Evolutionary conservation across 148 eudicot genomes (phyloP), one percentile per base, ranked within the genome.

Genomic region (Camellia sinensis): DNA sequence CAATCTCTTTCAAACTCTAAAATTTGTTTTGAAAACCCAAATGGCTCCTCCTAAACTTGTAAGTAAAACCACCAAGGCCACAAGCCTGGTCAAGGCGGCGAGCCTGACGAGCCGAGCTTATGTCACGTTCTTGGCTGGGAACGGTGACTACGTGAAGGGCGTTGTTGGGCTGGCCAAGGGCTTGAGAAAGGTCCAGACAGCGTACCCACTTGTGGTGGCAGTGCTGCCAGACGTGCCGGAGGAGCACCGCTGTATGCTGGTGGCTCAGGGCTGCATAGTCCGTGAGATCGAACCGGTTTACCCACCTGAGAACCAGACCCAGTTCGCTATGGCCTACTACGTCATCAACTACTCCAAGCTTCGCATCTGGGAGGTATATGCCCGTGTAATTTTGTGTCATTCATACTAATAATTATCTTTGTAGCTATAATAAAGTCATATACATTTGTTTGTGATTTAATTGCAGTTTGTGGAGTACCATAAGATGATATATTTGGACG

Each of bases 331-430:
- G 94, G 86, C 98, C 43, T 93, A 93, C 44, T 93, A 91, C 76
- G 94, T 92, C 79, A 92, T 93, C 77, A 93, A 93, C 83, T 93
- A 93, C 82, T 93, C 98, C 78, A 93, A 93, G 76, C 95, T 93
- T 29, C 29, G 29, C 29, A 29, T 29, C 29, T 29, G 29, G 29
- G 29, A 29, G 95, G 95, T 92, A 60, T 54, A 2, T 2, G 10
- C 50, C 50, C 1, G 50, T 46, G 29, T 22, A 22, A 22, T 22
- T 22, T 22, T 22, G 29, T 22, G 29, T 22, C 29, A 22, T 22
- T 22, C 29, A 22, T 22, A 22, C 29, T 22, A 22, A 22, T 22
- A 22, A 22, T 22, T 22, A 22, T 22, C 29, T 22, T 22, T 22
- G 29, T 22, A 22, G 29, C 29, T 22, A 22, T 22, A 22, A 22